Conservation (phyloP, 1,284 basidiomycete species). For the Naganishia sp. region DNA sequence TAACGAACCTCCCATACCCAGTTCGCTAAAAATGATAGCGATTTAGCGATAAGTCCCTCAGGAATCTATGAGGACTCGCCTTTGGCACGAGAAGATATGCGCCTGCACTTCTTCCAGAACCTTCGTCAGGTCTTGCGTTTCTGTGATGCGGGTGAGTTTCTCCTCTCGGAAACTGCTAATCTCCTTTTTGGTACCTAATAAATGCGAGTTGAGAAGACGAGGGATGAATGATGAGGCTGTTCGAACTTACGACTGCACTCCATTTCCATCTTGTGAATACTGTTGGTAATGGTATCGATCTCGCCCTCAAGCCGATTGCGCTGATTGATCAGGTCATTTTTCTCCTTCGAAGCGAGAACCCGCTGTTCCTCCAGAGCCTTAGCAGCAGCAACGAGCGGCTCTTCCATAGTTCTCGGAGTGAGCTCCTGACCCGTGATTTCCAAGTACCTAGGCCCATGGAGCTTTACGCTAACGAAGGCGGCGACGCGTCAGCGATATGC, state of each 20-base stretch:
- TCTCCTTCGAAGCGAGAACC: not conserved
- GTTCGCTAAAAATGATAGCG: not conserved
- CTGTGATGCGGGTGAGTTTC: constrained; percentile 7
- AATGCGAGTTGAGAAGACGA: not conserved
- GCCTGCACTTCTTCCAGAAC: constrained; percentile 62
- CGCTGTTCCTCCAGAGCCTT: not conserved
- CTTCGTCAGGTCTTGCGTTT: constrained; percentile 56
- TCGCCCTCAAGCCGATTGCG: constrained; percentile 58
- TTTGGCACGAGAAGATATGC: constrained; percentile 61
- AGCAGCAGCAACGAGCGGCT: constrained; percentile 43
- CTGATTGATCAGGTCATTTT: not conserved
- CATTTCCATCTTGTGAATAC: constrained; percentile 65
- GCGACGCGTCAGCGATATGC: too few relatives aligned
- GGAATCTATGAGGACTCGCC: constrained; percentile 55
- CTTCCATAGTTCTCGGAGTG: constrained; percentile 68
- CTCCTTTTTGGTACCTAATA: constrained; percentile 56
- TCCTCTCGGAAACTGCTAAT: constrained; percentile 59
- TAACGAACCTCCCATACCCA: not conserved
- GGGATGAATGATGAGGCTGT: not conserved
- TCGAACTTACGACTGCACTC: constrained; percentile 63
- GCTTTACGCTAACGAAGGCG: constrained; percentile 59
- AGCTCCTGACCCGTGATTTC: constrained; percentile 66
- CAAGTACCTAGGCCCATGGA: constrained; percentile 64
- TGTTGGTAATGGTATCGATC: constrained; percentile 62
- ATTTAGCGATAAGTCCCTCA: not conserved